Base-by-base conservation (phyloP, 164 flowering plant species). In the Vitis labrusca region DNA sequence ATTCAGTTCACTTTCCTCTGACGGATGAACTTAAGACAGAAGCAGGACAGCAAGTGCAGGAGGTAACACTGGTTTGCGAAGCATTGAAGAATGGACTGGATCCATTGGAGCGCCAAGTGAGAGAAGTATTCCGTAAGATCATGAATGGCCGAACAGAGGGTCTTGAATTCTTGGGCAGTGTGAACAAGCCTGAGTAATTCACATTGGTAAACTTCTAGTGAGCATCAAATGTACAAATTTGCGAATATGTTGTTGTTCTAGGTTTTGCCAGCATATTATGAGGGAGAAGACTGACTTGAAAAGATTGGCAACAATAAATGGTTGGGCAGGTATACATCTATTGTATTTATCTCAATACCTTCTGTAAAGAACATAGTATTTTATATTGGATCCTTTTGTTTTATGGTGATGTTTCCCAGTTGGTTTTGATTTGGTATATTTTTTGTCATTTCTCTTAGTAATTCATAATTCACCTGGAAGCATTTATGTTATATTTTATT, bases 51-150 rank as follows among this genome's bases (percentile, higher is more conserved):
- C 73, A 64, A 16, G 79, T 75, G 37, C 23, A 64, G 49, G 86
- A 83, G 71, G 32, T 85, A 47, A 51, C 72, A 8, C 9, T 14
- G 11, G 71, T 81, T 69, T 78, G 77, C 60, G 84, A 80, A 51
- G 73, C 53, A 3, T 61, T 77, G 7, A 81, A 80, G 61, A 60
- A 51, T 15, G 86, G 79, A 49, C 63, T 86, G 69, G 83, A 80
- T 48, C 84, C 90, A 9, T 53, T 86, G 60, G 88, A 85, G 61
- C 79, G 82, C 2, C 78, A 81, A 70, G 67, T 85, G 19, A 78
- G 86, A 56, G 86, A 86, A 63, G 81, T 77, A 7, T 86, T 86
- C 55, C 83, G 76, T 7, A 77, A 63, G 71, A 78, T 86, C 14
- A 71, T 85, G 79, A 63, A 27, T 61, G 66, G 81, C 61, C 75